Evolutionary conservation across 1,284 basidiomycete species (phyloP).

Genomic region (Melanopsichium pennsylvanicum): DNA sequence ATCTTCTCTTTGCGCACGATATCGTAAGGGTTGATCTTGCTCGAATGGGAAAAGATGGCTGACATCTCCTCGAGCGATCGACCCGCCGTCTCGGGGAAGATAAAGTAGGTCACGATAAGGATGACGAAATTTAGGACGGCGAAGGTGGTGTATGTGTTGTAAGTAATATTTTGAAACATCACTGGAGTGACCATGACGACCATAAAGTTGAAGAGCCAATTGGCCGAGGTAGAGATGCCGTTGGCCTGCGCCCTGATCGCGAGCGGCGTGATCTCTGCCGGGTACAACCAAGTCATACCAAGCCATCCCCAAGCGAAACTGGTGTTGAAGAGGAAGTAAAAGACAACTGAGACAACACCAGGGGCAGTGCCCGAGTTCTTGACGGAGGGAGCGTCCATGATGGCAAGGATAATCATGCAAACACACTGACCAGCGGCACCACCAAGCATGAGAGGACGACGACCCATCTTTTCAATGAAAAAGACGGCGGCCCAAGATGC

Average conservation of each 20-base stretch:
- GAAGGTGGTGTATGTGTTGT: conserved; percentile 51
- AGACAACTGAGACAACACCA: conserved; percentile 51
- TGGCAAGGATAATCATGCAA: conserved; percentile 56
- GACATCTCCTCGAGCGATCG: conserved; percentile 62
- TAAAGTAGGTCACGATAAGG: conserved; percentile 42
- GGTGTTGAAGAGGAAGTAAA: conserved; percentile 63
- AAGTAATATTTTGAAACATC: conserved; percentile 40
- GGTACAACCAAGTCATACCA: conserved; percentile 65
- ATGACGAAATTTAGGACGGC: conserved; percentile 54
- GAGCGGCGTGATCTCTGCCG: conserved; percentile 63
- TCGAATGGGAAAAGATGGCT: conserved; percentile 56
- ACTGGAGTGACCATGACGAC: conserved; percentile 60
- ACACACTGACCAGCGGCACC: conserved; percentile 55
- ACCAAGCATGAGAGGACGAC: conserved; percentile 60
- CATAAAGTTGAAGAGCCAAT: conserved; percentile 63
- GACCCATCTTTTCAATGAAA: conserved; percentile 58
- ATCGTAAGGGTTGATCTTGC: conserved; percentile 58
- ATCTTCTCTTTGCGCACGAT: conserved; percentile 53
- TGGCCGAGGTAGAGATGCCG: conserved; percentile 57
- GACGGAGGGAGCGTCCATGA: conserved; percentile 23
- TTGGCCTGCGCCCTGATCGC: conserved; percentile 60
- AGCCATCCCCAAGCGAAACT: conserved; percentile 64
- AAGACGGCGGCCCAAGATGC: conserved; percentile 62
- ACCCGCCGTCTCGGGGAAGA: conserved; percentile 62
- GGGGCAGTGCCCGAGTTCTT: conserved; percentile 29